Evolutionary conservation across 352 stramenopile species (phyloP).

Genomic region (Phytophthora pinifolia): DNA sequence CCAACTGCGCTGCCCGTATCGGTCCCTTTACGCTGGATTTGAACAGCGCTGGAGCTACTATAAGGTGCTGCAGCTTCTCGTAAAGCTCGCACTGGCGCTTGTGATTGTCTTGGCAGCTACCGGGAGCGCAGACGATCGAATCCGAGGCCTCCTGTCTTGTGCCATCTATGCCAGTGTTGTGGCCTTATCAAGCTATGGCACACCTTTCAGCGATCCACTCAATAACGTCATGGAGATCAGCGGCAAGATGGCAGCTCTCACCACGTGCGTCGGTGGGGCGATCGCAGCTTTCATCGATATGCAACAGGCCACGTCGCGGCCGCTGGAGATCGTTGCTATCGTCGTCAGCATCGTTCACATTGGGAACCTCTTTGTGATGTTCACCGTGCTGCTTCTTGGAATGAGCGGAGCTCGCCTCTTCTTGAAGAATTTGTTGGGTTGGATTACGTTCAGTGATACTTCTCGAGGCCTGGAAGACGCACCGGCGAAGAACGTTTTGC

Average conservation of each 20-base stretch:
- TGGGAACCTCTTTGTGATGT: conserved; percentile 44
- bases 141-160: conserved; percentile 25
- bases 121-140: conserved; percentile 7
- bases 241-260: conserved; percentile 37
- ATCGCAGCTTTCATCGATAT: conserved; percentile 26
- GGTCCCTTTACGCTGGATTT: conserved; percentile 52
- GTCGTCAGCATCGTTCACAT: conserved; percentile 48
- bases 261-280: conserved; percentile 33
- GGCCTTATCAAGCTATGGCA: conserved; percentile 36
- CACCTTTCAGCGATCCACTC: conserved; percentile 48
- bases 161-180: conserved; percentile 35
- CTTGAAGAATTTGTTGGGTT: conserved; percentile 43
- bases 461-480: conserved; percentile 37
- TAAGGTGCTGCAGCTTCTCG: conserved; percentile 47
- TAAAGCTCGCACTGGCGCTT: conserved; percentile 45
- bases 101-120: conserved; percentile 31
- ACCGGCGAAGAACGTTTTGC: conserved; percentile 26
- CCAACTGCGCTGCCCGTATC: conserved; percentile 49
- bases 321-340: conserved; percentile 22
- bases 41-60: conserved; percentile 54
- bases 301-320: conserved; percentile 14
- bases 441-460: conserved; percentile 51
- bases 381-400: conserved; percentile 34
- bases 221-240: conserved; percentile 56
- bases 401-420: conserved; percentile 33